A percentile compares a stretch with the other conserved stretches of the same genome.
phyloP scores from a whole-genome alignment of 73 alveolate species.

The Uronychia binucleata region DNA sequence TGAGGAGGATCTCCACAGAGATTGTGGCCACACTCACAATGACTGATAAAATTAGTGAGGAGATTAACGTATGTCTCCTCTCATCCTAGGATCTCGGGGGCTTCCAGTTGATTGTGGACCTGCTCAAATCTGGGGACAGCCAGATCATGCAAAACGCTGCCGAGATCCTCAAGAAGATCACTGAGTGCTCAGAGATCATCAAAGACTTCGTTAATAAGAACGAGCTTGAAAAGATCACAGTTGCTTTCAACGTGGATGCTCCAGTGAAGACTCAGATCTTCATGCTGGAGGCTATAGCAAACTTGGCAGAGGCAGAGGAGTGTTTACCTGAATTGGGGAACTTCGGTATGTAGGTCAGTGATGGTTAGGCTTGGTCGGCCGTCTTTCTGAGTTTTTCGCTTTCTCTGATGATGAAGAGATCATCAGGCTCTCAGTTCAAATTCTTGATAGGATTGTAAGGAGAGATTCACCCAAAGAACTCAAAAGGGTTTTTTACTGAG shows the following conservation, averaged over 20 bases:
- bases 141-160: conserved; percentile 15
- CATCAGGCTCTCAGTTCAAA: conserved; percentile 16
- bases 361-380: conserved; percentile 13
- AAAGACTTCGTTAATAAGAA: conserved; percentile 28
- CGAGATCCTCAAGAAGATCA: conserved; percentile 31
- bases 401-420: conserved; percentile 22
- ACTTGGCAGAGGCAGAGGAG: conserved; percentile 22
- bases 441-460: conserved; percentile 31
- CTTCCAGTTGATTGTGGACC: neutral
- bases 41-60: conserved; percentile 30
- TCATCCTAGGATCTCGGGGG: conserved; percentile 1
- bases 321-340: conserved; percentile 46
- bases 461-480: neutral
- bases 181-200: conserved; percentile 16
- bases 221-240: conserved; percentile 25
- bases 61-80: neutral
- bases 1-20: conserved; percentile 28
- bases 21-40: conserved; percentile 13
- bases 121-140: neutral
- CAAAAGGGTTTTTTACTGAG: conserved; percentile 30
- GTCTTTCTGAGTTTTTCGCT: conserved; percentile 23
- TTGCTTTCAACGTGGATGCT: conserved; percentile 17
- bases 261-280: conserved; percentile 9
- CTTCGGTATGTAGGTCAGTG: too few relatives aligned
- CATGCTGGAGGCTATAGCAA: conserved; percentile 24